phyloP scores from a whole-genome alignment of 257 asterid species.

The Fraxinus anomala region DNA sequence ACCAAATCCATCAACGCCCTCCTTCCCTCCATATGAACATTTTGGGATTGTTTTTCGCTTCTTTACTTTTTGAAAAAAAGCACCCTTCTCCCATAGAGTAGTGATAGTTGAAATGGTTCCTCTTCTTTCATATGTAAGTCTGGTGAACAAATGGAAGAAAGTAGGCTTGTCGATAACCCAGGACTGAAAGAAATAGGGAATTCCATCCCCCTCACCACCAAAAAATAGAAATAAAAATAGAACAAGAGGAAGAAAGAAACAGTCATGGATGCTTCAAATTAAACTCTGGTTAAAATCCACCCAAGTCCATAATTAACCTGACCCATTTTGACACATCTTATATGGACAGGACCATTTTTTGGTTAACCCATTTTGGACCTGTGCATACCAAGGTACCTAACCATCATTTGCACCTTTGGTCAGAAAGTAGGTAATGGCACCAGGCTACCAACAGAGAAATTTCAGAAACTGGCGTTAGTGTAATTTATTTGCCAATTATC shows the following conservation, averaged over 20 bases:
- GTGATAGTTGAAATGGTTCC: not conserved
- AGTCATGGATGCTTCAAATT: not conserved
- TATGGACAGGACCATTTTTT: not conserved
- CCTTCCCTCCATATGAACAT: not conserved
- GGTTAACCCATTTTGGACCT: not conserved
- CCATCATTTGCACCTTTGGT: not conserved
- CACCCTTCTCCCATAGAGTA: not conserved
- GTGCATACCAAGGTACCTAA: not conserved
- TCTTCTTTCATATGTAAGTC: not conserved
- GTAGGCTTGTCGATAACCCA: not conserved
- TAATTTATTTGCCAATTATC: not conserved
- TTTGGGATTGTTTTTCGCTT: not conserved
- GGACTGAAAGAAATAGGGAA: not conserved
- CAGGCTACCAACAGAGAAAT: not conserved
- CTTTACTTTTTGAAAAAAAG: not conserved
- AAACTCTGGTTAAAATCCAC: not conserved
- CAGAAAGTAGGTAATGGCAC: not conserved
- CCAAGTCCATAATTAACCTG: not conserved
- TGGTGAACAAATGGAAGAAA: not conserved
- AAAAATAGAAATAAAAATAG: no score
- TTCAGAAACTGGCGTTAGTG: not conserved
- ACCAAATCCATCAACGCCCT: not conserved
- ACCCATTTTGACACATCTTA: not conserved
- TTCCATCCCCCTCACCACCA: not conserved
- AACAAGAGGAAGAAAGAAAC: not conserved